A percentile compares a stretch with the other conserved stretches of the same genome.
These are phyloP conservation scores for Dactylellina parvicollis DNA, from an alignment of 2,329 filamentous ascomycete genomes.

Conservation along the genomic window DNA sequence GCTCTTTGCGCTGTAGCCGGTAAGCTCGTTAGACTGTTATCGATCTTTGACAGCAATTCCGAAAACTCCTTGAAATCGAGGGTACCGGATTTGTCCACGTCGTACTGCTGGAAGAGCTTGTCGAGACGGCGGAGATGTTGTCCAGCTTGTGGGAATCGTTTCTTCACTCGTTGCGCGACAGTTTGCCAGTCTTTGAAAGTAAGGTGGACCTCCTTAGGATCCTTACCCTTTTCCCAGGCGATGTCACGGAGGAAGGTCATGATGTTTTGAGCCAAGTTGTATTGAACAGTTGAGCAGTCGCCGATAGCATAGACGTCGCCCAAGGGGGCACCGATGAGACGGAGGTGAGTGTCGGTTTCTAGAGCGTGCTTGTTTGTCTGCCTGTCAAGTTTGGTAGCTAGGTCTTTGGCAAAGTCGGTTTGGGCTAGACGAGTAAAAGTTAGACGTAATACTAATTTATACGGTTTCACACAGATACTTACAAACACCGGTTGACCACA, in stretches of 20 bases:
- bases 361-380: constrained; percentile 92
- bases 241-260: constrained; percentile 87
- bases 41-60: constrained; percentile 89
- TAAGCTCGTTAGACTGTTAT: constrained; percentile 90
- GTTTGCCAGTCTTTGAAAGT: constrained; percentile 87
- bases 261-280: constrained; percentile 92
- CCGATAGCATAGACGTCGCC: constrained; percentile 97
- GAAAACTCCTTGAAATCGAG: constrained; percentile 92
- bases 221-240: constrained; percentile 89
- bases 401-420: constrained; percentile 77
- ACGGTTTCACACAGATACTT: constrained; percentile 56
- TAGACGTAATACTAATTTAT: background rate
- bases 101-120: constrained; percentile 88
- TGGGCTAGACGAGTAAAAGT: constrained; percentile 67
- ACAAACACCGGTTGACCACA: constrained; percentile 94
- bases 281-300: constrained; percentile 95
- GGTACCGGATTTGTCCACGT: constrained; percentile 90
- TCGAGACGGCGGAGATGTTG: constrained; percentile 89
- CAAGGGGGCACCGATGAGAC: constrained; percentile 84
- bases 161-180: constrained; percentile 79
- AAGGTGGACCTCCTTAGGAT: constrained; percentile 87
- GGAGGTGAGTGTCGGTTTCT: constrained; percentile 92
- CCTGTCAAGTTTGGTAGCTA: constrained; percentile 78
- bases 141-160: constrained; percentile 88
- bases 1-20: constrained; percentile 96